Conservation (phyloP, 2,329 filamentous ascomycete genomes). For the Aspergillus tamarii region DNA sequence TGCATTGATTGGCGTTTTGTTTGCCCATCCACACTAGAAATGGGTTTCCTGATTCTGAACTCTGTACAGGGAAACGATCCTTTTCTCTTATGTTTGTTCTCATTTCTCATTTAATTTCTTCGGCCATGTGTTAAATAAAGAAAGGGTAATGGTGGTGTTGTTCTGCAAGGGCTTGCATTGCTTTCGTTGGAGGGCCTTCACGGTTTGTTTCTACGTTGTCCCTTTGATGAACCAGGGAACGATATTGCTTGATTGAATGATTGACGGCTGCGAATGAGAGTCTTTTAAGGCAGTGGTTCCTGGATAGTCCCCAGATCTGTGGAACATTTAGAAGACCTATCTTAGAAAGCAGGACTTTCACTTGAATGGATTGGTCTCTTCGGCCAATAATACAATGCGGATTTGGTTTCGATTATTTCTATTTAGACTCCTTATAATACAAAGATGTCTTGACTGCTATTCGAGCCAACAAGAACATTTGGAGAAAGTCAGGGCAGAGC, state of each 20-base stretch:
- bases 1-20: slow-evolving; percentile 32
- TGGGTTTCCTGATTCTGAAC: slow-evolving; percentile 12
- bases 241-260: slow-evolving; percentile 7
- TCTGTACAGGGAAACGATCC: background rate
- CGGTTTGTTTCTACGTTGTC: background rate
- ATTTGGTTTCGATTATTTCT: background rate
- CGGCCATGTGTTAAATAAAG: slow-evolving; percentile 3
- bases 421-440: background rate
- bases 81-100: background rate
- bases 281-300: background rate
- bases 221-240: background rate
- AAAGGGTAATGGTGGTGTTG: slow-evolving; percentile 1
- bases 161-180: background rate
- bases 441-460: background rate
- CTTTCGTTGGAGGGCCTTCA: slow-evolving; percentile 1
- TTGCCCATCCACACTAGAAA: slow-evolving; percentile 17
- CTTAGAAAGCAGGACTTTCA: slow-evolving; percentile 9
- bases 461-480: background rate
- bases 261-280: slow-evolving; percentile 2
- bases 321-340: background rate
- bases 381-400: background rate
- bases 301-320: background rate
- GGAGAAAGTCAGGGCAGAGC: background rate
- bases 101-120: background rate
- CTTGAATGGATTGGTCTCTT: background rate